These are phyloP conservation scores for Ustilago crameri DNA, from an alignment of 1,284 basidiomycete species.

Conservation along the genomic window DNA sequence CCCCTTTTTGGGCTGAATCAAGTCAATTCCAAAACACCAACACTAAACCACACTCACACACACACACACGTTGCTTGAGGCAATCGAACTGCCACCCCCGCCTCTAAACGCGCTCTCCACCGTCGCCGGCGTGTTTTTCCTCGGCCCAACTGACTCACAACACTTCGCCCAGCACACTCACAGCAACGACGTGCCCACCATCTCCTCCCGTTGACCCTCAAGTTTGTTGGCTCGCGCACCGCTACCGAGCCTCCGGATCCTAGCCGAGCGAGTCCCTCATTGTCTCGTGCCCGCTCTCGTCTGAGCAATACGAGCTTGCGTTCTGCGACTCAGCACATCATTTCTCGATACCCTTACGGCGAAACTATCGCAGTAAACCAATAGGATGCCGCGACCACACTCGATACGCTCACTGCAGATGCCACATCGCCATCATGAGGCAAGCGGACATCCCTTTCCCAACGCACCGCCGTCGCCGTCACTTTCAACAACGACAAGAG, in stretches of 20 bases:
- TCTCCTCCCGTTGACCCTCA: too few relatives aligned
- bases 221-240: too few relatives aligned
- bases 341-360: not conserved
- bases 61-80: not conserved
- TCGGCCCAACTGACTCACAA: too few relatives aligned
- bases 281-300: too few relatives aligned
- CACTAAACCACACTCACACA: not conserved
- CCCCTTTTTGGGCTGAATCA: not conserved
- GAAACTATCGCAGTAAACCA: not conserved
- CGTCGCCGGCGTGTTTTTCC: too few relatives aligned
- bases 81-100: too few relatives aligned
- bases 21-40: not conserved
- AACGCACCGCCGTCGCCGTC: slow-evolving; percentile 46
- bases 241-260: not conserved
- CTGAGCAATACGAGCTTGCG: not conserved
- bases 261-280: not conserved
- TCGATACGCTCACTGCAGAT: slow-evolving; percentile 39
- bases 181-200: too few relatives aligned
- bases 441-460: slow-evolving; percentile 12
- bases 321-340: not conserved
- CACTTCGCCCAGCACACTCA: too few relatives aligned
- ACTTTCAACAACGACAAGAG: slow-evolving; percentile 57
- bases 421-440: slow-evolving; percentile 26
- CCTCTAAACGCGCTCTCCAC: too few relatives aligned
- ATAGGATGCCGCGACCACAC: slow-evolving; percentile 30